These are phyloP conservation scores for Galeopsis tetrahit DNA, from an alignment of 257 asterid genomes.

Conservation along the genomic window DNA sequence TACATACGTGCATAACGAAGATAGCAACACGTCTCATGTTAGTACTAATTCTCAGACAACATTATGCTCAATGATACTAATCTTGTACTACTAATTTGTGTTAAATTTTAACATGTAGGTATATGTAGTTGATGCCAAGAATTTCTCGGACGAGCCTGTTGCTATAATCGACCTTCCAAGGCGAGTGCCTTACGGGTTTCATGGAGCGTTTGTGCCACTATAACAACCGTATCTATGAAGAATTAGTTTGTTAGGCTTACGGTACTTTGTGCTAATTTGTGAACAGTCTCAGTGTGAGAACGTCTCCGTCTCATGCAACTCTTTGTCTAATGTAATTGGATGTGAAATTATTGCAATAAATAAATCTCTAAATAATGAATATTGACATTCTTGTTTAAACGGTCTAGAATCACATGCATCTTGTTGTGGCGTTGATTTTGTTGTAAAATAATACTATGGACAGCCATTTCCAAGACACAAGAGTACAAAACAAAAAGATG, in stretches of 20 bases:
- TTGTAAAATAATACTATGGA: no score
- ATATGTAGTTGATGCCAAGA: conserved; percentile 55
- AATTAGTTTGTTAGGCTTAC: not conserved
- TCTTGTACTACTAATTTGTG: not conserved
- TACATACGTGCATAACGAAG: conserved; percentile 56
- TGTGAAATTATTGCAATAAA: no score
- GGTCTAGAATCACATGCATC: no score
- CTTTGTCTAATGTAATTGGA: no score
- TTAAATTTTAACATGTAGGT: conserved; percentile 38
- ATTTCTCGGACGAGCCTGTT: conserved; percentile 43
- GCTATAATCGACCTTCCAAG: conserved; percentile 51
- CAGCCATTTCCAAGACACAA: no score
- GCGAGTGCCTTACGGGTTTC: conserved; percentile 79
- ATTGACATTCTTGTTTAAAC: no score
- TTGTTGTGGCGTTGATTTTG: no score
- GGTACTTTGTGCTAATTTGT: no score
- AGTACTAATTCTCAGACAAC: conserved; percentile 17
- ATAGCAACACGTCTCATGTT: conserved; percentile 54
- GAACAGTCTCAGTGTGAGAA: no score
- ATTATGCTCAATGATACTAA: not conserved
- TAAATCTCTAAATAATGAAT: no score
- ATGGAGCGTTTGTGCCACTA: conserved; percentile 54
- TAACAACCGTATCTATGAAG: not conserved
- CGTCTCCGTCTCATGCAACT: no score
- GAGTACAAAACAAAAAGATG: no score